A percentile compares a stretch with the other conserved stretches of the same genome.
Conservation (phyloP, 805 yeast species). For the Saccharomycopsis fermentans region DNA sequence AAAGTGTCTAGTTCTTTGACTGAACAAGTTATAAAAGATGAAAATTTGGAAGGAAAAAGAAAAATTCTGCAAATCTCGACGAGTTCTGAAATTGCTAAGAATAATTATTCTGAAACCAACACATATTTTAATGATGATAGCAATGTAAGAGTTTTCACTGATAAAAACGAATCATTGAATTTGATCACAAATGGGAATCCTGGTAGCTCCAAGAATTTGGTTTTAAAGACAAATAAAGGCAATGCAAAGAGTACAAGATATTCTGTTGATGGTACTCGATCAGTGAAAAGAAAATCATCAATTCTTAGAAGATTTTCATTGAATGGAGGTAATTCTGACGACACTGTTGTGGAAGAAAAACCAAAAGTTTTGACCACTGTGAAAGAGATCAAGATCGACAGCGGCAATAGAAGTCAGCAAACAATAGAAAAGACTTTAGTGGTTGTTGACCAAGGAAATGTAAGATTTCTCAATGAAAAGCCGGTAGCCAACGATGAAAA, state of each 20-base stretch:
- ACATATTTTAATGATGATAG: not conserved
- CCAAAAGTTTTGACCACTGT: constrained; percentile 1
- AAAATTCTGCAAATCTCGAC: constrained; percentile 2
- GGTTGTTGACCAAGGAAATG: not conserved
- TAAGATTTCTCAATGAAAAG: not conserved
- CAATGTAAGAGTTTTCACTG: constrained; percentile 9
- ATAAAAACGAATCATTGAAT: constrained; percentile 14
- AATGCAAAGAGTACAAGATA: not conserved
- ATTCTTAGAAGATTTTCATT: constrained; percentile 13
- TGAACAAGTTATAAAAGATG: constrained; percentile 7
- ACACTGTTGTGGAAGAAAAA: not conserved
- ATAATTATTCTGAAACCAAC: not conserved
- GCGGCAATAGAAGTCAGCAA: not conserved
- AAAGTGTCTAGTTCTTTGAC: constrained; percentile 4
- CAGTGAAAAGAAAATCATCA: constrained; percentile 9
- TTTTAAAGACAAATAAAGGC: not conserved
- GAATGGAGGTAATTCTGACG: not conserved
- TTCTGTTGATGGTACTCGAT: not conserved
- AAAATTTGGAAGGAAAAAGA: not conserved
- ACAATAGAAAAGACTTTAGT: constrained; percentile 1
- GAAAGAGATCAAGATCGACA: not conserved
- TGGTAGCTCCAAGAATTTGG: constrained; percentile 9
- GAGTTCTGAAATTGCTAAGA: constrained; percentile 2
- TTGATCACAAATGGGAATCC: constrained; percentile 17
- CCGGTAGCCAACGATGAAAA: not conserved